phyloP scores from a whole-genome alignment of 1,284 basidiomycete species.

The Cystobasidium pallidum region DNA sequence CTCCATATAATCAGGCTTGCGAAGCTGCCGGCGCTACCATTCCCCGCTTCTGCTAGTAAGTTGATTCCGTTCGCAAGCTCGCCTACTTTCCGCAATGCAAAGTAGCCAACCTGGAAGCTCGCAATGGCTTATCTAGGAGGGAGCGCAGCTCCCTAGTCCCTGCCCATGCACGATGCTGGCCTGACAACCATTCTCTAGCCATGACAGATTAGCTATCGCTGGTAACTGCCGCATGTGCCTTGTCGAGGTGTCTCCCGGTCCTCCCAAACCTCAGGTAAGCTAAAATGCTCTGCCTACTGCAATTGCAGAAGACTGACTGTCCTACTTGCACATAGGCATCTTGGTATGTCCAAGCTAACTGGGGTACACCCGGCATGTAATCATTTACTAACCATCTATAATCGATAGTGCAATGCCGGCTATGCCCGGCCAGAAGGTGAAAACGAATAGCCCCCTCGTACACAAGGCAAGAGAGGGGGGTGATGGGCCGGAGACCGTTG shows the following conservation, averaged over 20 bases:
- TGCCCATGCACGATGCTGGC: too few species aligned
- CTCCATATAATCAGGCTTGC: constrained; percentile 81
- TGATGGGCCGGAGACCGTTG: too few species aligned
- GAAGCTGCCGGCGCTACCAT: constrained; percentile 55
- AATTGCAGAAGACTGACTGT: too few species aligned
- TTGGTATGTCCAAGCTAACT: constrained; percentile 2
- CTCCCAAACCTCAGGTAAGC: constrained; percentile 34
- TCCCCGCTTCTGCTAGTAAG: constrained; percentile 32
- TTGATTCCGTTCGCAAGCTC: too few species aligned
- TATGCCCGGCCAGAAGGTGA: constrained; percentile 92
- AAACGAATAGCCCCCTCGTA: constrained; percentile 91
- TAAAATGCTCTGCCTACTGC: not conserved
- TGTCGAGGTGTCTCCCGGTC: constrained; percentile 73
- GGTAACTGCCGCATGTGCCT: constrained; percentile 72
- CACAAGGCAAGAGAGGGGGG: constrained; percentile 96
- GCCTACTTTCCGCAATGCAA: not conserved
- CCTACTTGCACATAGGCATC: too few species aligned
- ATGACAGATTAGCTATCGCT: constrained; percentile 27
- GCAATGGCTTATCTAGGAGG: constrained; percentile 64
- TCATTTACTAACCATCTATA: constrained; percentile 53
- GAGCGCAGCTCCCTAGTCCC: constrained; percentile 95
- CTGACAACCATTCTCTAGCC: too few species aligned
- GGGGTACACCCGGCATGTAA: too few species aligned
- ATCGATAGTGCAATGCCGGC: constrained; percentile 88
- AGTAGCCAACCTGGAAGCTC: constrained; percentile 23